A percentile compares a stretch with the other conserved stretches of the same genome.
phyloP scores from a whole-genome alignment of 768 basidiomycete genomes.

The Naematelia aurantialba region DNA sequence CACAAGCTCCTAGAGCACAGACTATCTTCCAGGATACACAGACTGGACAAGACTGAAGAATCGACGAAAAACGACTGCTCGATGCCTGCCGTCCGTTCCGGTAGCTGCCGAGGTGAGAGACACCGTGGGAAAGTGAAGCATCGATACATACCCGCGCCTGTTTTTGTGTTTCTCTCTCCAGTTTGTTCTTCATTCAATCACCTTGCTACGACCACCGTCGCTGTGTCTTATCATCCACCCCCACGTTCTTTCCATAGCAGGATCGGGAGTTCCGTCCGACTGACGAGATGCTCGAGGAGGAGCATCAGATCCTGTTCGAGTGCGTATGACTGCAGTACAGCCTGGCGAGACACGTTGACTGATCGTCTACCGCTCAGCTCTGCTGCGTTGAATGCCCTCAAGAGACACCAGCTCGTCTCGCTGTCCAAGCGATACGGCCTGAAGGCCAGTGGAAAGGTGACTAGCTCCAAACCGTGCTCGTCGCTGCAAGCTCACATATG shows the following conservation, averaged over 20 bases:
- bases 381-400: conserved; percentile 38
- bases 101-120: not conserved
- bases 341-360: not conserved
- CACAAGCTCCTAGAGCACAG: too few species aligned
- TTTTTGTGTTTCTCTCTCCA: not conserved
- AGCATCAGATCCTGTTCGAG: not conserved
- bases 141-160: not conserved
- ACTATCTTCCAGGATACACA: too few species aligned
- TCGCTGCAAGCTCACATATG: conserved; percentile 6
- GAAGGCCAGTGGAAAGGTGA: conserved; percentile 41
- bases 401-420: conserved; percentile 42
- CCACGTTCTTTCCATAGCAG: not conserved
- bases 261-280: not conserved
- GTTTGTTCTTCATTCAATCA: not conserved
- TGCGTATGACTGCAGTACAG: not conserved
- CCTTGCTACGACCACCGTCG: not conserved
- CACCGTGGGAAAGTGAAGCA: not conserved
- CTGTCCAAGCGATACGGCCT: conserved; percentile 41
- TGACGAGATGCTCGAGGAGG: not conserved
- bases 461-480: not conserved
- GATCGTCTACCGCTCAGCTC: conserved; percentile 19
- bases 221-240: not conserved
- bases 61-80: too few species aligned
- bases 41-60: too few species aligned
- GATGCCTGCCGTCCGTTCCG: too few species aligned